Evolutionary conservation across 2,329 filamentous ascomycete species (phyloP).

Genomic region (Nothophaeocryptopus gaeumannii): DNA sequence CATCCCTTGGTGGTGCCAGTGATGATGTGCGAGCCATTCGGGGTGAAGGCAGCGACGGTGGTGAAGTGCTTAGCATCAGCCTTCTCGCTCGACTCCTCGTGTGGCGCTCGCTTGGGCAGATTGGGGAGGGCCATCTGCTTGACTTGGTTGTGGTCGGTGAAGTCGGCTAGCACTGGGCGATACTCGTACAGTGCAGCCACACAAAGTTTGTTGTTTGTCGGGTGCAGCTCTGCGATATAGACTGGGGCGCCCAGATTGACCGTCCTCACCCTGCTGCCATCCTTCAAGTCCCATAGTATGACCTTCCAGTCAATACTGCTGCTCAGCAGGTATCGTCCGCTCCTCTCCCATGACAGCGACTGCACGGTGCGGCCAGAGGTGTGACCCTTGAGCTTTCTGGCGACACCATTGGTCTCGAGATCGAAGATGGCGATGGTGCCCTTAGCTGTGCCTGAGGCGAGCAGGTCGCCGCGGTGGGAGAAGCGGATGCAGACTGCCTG

Average conservation of each 20-base stretch:
- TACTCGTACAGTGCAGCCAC: constrained; percentile 93
- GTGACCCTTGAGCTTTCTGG: constrained; percentile 88
- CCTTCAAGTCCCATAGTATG: constrained; percentile 87
- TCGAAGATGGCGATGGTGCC: constrained; percentile 96
- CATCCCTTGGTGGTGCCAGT: constrained; percentile 93
- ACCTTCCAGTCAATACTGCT: constrained; percentile 96
- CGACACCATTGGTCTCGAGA: constrained; percentile 94
- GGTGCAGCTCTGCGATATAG: constrained; percentile 94
- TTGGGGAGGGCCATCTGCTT: constrained; percentile 74
- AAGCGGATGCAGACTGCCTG: constrained; percentile 73
- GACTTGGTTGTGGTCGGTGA: constrained; percentile 48
- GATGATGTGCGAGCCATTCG: constrained; percentile 81
- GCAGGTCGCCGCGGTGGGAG: constrained; percentile 89
- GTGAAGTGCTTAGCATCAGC: constrained; percentile 95
- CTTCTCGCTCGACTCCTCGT: constrained; percentile 74
- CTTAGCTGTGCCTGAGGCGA: constrained; percentile 86
- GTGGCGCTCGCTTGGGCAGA: constrained; percentile 69
- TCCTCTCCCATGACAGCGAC: constrained; percentile 90
- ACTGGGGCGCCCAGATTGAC: constrained; percentile 90
- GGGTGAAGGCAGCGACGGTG: constrained; percentile 85
- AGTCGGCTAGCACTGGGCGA: constrained; percentile 80
- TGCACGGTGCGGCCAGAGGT: constrained; percentile 76
- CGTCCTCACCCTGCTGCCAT: constrained; percentile 70
- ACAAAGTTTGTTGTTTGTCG: constrained; percentile 80
- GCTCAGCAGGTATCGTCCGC: constrained; percentile 86